Evolutionary conservation across 352 stramenopile species (phyloP), one percentile per base, ranked within the genome.

Genomic region (Phytopythium aichiense): DNA sequence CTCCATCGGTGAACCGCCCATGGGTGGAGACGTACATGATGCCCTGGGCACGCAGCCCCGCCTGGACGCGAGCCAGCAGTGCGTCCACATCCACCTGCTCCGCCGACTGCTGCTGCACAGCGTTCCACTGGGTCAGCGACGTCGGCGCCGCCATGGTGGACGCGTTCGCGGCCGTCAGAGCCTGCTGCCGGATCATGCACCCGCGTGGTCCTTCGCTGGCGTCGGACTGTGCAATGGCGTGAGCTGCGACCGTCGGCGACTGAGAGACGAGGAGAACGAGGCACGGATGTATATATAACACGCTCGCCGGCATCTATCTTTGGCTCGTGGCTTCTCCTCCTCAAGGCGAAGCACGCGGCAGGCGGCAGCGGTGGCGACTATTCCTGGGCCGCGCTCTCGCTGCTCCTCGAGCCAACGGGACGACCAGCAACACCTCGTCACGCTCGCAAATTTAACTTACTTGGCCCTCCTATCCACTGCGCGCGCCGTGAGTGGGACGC

Each of bases 111-210:
- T 92, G 82, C 59, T 92, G 83, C 56, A 75, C 55, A 20, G 64
- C 67, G 67, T 90, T 88, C 83, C 83, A 92, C 61, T 90, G 75
- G 31, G 77, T 89, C 35, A 92, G 64, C 58, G 81, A 88, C 59
- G 80, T 82, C 31, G 77, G 65, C 38, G 61, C 22, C 43, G 28
- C 46, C 56, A 46, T 61, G n/a, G 4, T 46, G 25, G 28, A 38
- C 37, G 23, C 37, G 33, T 9, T 43, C 22, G 25, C 37, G 23
- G 18, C 13, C 9, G 23, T 52, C 25, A 12, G 6, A 33, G 25
- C 13, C 18, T 25, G n/a, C 35, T 49, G 53, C 33, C 22, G 53
- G 18, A 20, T 20, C 51, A 56, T 56, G 5, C 30, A 52, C 45
- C 28, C 25, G 8, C 4, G 28, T 18, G 28, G 12, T 37, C 4